Percentiles rank a stretch among this genome's conserved stretches.
Evolutionary conservation across 208 protist species (phyloP).

Genomic region (Wallacemonas sp.): DNA sequence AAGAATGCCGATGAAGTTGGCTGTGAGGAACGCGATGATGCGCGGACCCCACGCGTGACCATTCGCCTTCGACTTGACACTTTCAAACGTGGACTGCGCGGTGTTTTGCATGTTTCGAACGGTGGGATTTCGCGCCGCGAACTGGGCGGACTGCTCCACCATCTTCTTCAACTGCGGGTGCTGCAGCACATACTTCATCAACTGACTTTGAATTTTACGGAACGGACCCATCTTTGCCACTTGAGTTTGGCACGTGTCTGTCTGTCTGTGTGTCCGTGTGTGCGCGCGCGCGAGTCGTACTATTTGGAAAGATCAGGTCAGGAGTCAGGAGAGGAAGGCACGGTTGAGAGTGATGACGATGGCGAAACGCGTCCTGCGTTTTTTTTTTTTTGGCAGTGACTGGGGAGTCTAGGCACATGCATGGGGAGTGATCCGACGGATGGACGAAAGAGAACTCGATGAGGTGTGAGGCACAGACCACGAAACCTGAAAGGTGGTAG

Average conservation of each 20-base stretch:
- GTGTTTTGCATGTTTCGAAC: slow-evolving; percentile 7
- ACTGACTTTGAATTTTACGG: slow-evolving; percentile 37
- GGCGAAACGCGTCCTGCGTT: neutral
- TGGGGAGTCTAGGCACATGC: too few relatives aligned
- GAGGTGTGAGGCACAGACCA: too few relatives aligned
- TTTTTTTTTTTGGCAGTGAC: too few relatives aligned
- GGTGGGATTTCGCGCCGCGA: slow-evolving; percentile 22
- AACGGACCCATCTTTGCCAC: slow-evolving; percentile 32
- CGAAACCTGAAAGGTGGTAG: too few relatives aligned
- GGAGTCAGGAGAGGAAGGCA: slow-evolving; percentile 6
- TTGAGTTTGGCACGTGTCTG: neutral
- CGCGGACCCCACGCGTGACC: slow-evolving; percentile 7
- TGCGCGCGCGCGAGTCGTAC: too few relatives aligned
- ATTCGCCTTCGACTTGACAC: slow-evolving; percentile 7
- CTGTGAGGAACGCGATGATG: slow-evolving; percentile 56
- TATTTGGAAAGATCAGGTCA: too few relatives aligned
- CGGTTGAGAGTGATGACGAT: neutral
- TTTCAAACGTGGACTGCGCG: slow-evolving; percentile 2
- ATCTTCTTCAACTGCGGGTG: slow-evolving; percentile 38
- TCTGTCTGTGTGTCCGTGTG: too few relatives aligned
- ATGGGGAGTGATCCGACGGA: too few relatives aligned
- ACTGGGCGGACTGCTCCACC: slow-evolving; percentile 30
- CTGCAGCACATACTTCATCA: slow-evolving; percentile 34
- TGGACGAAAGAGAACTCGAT: too few relatives aligned
- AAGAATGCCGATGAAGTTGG: slow-evolving; percentile 71